phyloP scores from a whole-genome alignment of 2,329 filamentous ascomycete genomes.

The Alternaria novae-zelandiae region DNA sequence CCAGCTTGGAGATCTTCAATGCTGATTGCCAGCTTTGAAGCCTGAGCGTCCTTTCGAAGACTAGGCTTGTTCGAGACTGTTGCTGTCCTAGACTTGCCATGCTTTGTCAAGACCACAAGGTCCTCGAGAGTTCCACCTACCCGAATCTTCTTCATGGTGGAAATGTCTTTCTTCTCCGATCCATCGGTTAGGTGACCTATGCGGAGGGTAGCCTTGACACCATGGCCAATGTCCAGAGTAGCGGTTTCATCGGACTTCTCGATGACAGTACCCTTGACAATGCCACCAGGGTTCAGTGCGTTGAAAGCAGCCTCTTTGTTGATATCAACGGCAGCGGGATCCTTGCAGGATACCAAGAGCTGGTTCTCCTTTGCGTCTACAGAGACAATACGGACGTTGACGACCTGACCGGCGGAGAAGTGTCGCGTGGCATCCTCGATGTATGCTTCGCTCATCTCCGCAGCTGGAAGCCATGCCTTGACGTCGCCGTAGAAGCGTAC shows the following conservation, averaged over 20 bases:
- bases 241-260: slow-evolving; percentile 53
- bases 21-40: slow-evolving; percentile 71
- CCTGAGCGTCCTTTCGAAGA: slow-evolving; percentile 75
- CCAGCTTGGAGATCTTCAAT: slow-evolving; percentile 77
- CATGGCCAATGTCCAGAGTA: slow-evolving; percentile 75
- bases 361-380: slow-evolving; percentile 74
- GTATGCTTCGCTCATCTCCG: slow-evolving; percentile 97
- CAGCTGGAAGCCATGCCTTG: slow-evolving; percentile 85
- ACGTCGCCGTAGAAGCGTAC: slow-evolving; percentile 91
- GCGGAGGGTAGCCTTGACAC: slow-evolving; percentile 78
- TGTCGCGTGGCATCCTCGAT: slow-evolving; percentile 89
- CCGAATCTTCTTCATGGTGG: slow-evolving; percentile 78
- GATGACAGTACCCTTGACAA: slow-evolving; percentile 74
- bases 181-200: slow-evolving; percentile 85
- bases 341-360: slow-evolving; percentile 91
- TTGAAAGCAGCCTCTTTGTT: slow-evolving; percentile 77
- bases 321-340: slow-evolving; percentile 78
- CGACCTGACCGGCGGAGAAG: slow-evolving; percentile 88
- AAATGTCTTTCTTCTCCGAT: slow-evolving; percentile 76
- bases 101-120: slow-evolving; percentile 86
- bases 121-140: slow-evolving; percentile 84
- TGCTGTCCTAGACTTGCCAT: slow-evolving; percentile 76
- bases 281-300: slow-evolving; percentile 72
- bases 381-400: slow-evolving; percentile 86
- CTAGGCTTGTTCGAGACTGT: slow-evolving; percentile 83